A percentile compares a stretch with the other conserved stretches of the same genome.
Evolutionary conservation across 169 alveolate genomes (phyloP).

Genomic region (Plasmodium blacklocki): DNA sequence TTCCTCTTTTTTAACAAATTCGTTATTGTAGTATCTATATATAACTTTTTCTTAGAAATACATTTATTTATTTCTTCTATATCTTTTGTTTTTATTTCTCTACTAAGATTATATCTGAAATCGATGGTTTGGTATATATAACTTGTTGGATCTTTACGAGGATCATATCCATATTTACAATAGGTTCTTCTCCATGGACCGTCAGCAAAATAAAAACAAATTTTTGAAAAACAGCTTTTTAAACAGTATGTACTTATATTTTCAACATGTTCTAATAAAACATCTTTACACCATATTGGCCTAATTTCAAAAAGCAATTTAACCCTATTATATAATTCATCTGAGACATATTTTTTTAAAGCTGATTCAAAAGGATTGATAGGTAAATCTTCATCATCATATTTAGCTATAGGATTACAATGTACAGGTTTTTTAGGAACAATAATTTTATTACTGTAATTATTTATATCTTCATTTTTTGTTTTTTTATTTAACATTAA

Average conservation of each 20-base stretch:
- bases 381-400: constrained; percentile 38
- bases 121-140: constrained; percentile 82
- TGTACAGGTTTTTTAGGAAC: constrained; percentile 64
- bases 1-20: constrained; percentile 31
- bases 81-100: constrained; percentile 75
- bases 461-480: neutral
- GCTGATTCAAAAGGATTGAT: constrained; percentile 49
- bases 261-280: constrained; percentile 59
- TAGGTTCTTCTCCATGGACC: constrained; percentile 85
- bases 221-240: constrained; percentile 78
- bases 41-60: constrained; percentile 36
- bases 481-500: neutral
- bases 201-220: constrained; percentile 80
- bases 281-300: constrained; percentile 73
- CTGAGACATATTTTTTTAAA: constrained; percentile 68
- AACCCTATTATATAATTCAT: constrained; percentile 44
- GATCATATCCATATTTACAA: constrained; percentile 83
- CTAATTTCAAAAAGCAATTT: constrained; percentile 64
- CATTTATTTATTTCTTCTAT: constrained; percentile 33
- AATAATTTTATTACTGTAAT: constrained; percentile 51
- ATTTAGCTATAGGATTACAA: constrained; percentile 71
- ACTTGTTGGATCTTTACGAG: constrained; percentile 80
- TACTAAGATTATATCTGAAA: constrained; percentile 78
- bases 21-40: constrained; percentile 23
- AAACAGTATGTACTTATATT: constrained; percentile 53